These are phyloP conservation scores for Tulasnella sp. DNA, from an alignment of 768 basidiomycete genomes.

Conservation along the genomic window DNA sequence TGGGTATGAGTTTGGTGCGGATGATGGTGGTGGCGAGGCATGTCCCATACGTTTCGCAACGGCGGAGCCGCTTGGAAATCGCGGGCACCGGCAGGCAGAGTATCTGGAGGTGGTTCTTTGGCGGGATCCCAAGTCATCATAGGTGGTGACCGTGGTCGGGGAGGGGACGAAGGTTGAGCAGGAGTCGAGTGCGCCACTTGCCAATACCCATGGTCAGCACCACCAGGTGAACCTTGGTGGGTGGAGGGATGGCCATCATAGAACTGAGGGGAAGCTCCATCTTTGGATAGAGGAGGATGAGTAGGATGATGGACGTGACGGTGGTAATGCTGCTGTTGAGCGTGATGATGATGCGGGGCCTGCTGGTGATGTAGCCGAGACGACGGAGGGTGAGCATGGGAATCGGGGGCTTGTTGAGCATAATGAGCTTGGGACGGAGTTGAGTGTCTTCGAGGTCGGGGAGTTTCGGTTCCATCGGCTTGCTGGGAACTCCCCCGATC, in stretches of 20 bases:
- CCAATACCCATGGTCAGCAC: neutral
- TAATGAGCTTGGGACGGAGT: slow-evolving; percentile 7
- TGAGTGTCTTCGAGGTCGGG: neutral
- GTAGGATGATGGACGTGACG: slow-evolving; percentile 17
- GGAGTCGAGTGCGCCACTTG: neutral
- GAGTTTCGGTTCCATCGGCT: neutral
- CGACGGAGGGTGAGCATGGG: neutral
- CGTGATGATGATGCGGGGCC: slow-evolving; percentile 19
- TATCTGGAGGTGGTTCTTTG: slow-evolving; percentile 63
- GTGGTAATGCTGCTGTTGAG: slow-evolving; percentile 18
- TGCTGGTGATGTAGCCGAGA: slow-evolving; percentile 11
- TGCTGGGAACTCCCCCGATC: neutral
- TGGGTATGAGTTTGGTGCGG: neutral
- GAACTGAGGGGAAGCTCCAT: neutral
- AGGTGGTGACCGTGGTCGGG: slow-evolving; percentile 47
- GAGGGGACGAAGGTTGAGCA: slow-evolving; percentile 17
- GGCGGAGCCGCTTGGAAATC: slow-evolving; percentile 55
- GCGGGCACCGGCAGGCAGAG: slow-evolving; percentile 35
- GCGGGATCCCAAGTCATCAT: slow-evolving; percentile 73
- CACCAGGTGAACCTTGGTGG: neutral
- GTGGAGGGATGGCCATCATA: neutral
- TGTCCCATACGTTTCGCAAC: slow-evolving; percentile 83
- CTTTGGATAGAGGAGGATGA: slow-evolving; percentile 18
- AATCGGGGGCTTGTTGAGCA: slow-evolving; percentile 13
- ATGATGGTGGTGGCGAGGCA: slow-evolving; percentile 25